Conservation (phyloP, 805 yeast species). For the Debaryomyces tyrocola region DNA sequence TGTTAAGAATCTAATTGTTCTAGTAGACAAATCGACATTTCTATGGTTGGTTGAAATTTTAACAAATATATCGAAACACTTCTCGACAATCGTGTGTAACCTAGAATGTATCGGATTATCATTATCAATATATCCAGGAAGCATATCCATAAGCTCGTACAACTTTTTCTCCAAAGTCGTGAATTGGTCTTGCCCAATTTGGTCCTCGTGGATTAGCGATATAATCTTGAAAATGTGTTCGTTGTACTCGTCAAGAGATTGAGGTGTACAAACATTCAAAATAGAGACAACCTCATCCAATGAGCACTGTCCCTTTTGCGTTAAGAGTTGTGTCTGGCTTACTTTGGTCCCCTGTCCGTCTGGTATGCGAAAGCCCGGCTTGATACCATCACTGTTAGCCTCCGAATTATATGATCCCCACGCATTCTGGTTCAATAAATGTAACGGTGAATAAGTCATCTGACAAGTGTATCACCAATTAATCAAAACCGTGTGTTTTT, state of each 20-base stretch:
- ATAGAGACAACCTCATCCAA: conserved; percentile 27
- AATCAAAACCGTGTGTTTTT: not conserved
- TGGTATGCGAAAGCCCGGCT: not conserved
- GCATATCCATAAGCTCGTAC: conserved; percentile 19
- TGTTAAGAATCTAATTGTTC: conserved; percentile 38
- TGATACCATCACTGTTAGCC: not conserved
- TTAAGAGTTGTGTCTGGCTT: conserved; percentile 1
- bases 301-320: conserved; percentile 6
- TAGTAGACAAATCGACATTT: conserved; percentile 31
- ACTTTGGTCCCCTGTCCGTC: not conserved
- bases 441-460: not conserved
- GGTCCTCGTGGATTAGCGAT: conserved; percentile 21
- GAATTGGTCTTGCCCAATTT: conserved; percentile 13
- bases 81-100: conserved; percentile 34
- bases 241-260: conserved; percentile 33
- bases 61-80: conserved; percentile 39
- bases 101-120: conserved; percentile 30
- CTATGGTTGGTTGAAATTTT: conserved; percentile 31
- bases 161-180: conserved; percentile 23
- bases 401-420: not conserved
- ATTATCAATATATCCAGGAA: conserved; percentile 19
- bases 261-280: conserved; percentile 27
- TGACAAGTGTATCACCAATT: not conserved
- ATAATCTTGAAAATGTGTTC: conserved; percentile 37
- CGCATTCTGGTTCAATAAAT: not conserved